Base-by-base conservation (phyloP, 176 grass and related monocot genomes). In the Pontederia crassipes region DNA sequence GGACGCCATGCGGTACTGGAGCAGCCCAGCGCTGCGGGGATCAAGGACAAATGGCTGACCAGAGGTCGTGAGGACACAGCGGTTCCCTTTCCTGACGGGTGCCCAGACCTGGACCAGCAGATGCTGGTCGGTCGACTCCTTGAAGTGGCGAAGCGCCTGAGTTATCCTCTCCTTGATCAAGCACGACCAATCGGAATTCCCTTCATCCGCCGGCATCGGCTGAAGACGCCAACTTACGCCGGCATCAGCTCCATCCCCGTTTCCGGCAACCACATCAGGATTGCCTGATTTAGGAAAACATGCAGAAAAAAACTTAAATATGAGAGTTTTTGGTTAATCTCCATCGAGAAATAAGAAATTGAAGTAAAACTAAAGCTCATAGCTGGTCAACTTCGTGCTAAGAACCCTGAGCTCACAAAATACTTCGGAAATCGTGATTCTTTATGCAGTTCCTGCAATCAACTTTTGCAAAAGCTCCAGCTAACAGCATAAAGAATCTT, bases 31-130 rank as follows among this genome's bases (percentile, higher is more conserved):
- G 72, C 79, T 89, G 53, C 86, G 73, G 13, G 78, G 74, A 62
- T 92, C 81, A 27, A 98, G 79, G 58, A 98, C 84, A 29, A 98
- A 98, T 4, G 94, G 94, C 29, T 98, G 94, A 45, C 85, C 94
- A 48, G 94, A 93, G 11, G 94, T 98, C 48, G 94, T 98, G 58
- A 98, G 94, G 29, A 98, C 87, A 51, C 45, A 89, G 26, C 79
- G 77, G 50, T 93, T 72, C 58, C 88, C 88, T 28, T 66, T 89
- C 75, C 80, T 98, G 28, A 98, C 79, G 0, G 94, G 94, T 62
- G 94, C 94, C 94, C 94, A 98, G 45, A 98, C 94, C 66, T 98
- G 94, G 49, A 91, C 87, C 58, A 91, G 48, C 64, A 91, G 61
- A 48, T 91, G 84, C 59, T 97, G 81, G 80, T 97, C 78, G 29